Base-by-base conservation (phyloP, 768 basidiomycete species). In the Suillus clintonianus region DNA sequence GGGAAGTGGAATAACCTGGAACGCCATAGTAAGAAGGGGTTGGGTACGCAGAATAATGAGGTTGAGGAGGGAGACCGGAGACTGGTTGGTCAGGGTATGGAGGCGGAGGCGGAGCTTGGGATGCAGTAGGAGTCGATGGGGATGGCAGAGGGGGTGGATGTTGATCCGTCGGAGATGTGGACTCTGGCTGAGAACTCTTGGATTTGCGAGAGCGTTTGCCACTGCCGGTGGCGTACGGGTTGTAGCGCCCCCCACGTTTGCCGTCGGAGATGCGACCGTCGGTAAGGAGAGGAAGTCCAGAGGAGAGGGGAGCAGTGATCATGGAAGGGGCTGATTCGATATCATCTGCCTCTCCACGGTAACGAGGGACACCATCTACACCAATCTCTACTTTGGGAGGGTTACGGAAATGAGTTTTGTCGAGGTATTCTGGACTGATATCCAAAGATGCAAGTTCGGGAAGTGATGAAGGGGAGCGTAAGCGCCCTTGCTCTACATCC, bases 341-440 rank as follows among this genome's bases (percentile, higher is more conserved):
- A 58, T 93, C 92, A 73, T 93, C 91, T 30, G 91, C 89, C 70
- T 93, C 92, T 51, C 92, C 92, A 50, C 90, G 84, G 74, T 96
- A 97, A 39, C 90, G 83, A 34, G 88, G 88, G 17, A 90, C 70
- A 57, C 95, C 95, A 73, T 97, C 94, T 6, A 86, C 81, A 51
- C 91, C 95, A 30, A 92, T 80, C 69, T 96, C 94, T 55, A 95
- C 90, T 76, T 92, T 87, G 37, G 95, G 95, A 4, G 94, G 93
- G 70, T 92, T 89, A 41, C 96, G 87, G 68, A 98, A 99, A 71
- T 95, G 92, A 0, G 91, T 91, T 70, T 92, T 92, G 71, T 94
- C 89, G 60, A 99, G 85, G 69, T 95, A 95, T 68, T 92, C 89
- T 6, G 90, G 87, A 65, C 87, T 89, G 73, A 98, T 96, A 65